Evolutionary conservation across 2,329 filamentous ascomycete genomes (phyloP).

Genomic region (Chaetomium olivaceum): DNA sequence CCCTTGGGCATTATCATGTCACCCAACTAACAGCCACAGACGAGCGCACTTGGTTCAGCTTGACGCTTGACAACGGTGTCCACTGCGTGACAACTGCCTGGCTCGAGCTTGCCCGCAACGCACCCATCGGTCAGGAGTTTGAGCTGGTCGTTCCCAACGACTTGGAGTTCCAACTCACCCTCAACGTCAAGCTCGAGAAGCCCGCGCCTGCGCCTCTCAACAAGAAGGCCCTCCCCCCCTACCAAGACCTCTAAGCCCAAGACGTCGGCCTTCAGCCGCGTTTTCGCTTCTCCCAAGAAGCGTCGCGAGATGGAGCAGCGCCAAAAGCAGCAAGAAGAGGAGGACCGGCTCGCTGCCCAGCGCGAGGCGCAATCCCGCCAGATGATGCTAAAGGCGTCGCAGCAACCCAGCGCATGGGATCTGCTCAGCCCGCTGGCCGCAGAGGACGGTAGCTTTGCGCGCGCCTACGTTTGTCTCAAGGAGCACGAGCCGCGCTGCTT

Average conservation of each 20-base stretch:
- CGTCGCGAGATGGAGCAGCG: slow-evolving; percentile 89
- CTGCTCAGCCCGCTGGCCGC: slow-evolving; percentile 83
- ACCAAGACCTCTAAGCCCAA: slow-evolving; percentile 69
- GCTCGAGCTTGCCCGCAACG: slow-evolving; percentile 87
- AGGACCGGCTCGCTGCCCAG: slow-evolving; percentile 68
- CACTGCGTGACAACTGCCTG: slow-evolving; percentile 97
- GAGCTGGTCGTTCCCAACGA: slow-evolving; percentile 96
- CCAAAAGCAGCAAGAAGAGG: slow-evolving; percentile 80
- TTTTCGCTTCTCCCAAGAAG: slow-evolving; percentile 95
- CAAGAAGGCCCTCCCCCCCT: slow-evolving; percentile 52
- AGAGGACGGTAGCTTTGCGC: slow-evolving; percentile 89
- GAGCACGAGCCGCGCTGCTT: slow-evolving; percentile 88
- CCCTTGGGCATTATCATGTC: not conserved
- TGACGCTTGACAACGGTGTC: slow-evolving; percentile 96
- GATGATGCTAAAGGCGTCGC: slow-evolving; percentile 48
- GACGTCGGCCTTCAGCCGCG: slow-evolving; percentile 83
- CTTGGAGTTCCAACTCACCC: slow-evolving; percentile 95
- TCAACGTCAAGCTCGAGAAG: slow-evolving; percentile 92
- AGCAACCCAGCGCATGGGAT: slow-evolving; percentile 80
- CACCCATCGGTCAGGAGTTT: slow-evolving; percentile 96
- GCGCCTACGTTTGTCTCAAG: slow-evolving; percentile 90
- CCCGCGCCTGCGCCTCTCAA: slow-evolving; percentile 49
- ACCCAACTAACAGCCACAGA: slow-evolving; percentile 51
- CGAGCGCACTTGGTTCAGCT: slow-evolving; percentile 89
- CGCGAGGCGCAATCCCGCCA: slow-evolving; percentile 66